Evolutionary conservation across 306 rosid species (phyloP).

Genomic region (Vachellia pachyceras): DNA sequence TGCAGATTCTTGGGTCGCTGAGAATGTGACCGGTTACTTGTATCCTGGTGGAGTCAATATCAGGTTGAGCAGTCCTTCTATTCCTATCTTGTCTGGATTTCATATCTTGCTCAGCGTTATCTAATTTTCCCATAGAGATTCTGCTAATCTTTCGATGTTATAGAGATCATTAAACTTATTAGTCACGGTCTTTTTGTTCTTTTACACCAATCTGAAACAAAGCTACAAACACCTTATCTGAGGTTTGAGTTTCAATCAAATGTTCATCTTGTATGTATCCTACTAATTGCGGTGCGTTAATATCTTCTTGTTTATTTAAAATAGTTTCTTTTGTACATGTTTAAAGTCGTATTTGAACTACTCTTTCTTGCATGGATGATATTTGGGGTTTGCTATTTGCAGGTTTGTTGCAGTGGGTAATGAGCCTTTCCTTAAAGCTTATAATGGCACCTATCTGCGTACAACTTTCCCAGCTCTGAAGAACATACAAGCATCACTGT

Average conservation of each 20-base stretch:
- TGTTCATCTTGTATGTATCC: neutral
- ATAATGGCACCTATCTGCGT: slow-evolving; percentile 69
- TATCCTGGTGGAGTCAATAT: slow-evolving; percentile 83
- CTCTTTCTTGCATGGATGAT: slow-evolving; percentile 6
- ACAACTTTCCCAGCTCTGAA: slow-evolving; percentile 78
- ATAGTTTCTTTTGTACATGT: slow-evolving; percentile 1
- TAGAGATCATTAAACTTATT: no score
- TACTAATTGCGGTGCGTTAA: neutral
- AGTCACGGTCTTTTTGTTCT: no score
- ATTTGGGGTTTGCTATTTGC: slow-evolving; percentile 40
- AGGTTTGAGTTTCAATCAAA: neutral
- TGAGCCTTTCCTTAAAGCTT: slow-evolving; percentile 87
- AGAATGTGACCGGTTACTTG: slow-evolving; percentile 76
- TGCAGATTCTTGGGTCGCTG: slow-evolving; percentile 89
- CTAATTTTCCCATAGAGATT: neutral
- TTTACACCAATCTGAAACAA: no score
- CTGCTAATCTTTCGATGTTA: neutral
- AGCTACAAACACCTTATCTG: no score
- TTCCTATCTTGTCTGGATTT: slow-evolving; percentile 4
- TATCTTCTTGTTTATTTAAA: neutral
- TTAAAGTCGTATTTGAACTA: neutral
- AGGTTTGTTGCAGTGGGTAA: slow-evolving; percentile 97
- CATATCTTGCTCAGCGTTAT: neutral
- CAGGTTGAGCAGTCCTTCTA: slow-evolving; percentile 66
- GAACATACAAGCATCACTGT: slow-evolving; percentile 79